These are phyloP conservation scores for Colletotrichum simmondsii DNA, from an alignment of 2,329 filamentous ascomycete species.

Conservation along the genomic window DNA sequence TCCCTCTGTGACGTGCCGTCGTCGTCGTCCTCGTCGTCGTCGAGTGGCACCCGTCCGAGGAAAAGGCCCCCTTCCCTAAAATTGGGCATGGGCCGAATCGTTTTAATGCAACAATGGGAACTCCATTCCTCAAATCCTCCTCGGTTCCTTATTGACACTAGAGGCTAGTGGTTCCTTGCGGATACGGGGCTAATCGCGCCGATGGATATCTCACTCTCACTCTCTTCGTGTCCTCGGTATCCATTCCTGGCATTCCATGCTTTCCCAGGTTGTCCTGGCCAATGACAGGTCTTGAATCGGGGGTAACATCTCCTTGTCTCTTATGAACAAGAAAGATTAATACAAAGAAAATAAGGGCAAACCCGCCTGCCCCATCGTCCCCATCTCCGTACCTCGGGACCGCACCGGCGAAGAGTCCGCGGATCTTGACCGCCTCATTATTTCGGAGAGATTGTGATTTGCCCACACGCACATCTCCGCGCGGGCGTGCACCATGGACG, in stretches of 20 bases:
- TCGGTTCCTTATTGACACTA: background rate
- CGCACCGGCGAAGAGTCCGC: background rate
- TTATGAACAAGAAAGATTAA: background rate
- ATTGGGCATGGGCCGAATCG: slow-evolving; percentile 1
- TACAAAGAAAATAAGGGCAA: background rate
- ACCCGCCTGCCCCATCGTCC: background rate
- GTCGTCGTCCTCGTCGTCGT: background rate
- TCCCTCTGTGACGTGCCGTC: background rate
- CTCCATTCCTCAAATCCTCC: background rate
- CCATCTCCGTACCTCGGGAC: background rate
- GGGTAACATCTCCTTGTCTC: background rate
- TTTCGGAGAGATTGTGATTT: background rate
- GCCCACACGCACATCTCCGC: background rate
- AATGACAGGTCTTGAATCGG: background rate
- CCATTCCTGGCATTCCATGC: background rate
- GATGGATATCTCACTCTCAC: background rate
- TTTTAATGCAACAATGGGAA: background rate
- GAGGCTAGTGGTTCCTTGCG: background rate
- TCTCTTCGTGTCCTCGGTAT: background rate
- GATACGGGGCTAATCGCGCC: background rate
- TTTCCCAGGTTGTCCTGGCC: background rate
- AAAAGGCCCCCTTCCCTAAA: background rate
- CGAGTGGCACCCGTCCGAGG: background rate
- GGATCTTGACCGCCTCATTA: background rate
- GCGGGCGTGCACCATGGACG: background rate